Evolutionary conservation across 2,329 filamentous ascomycete genomes (phyloP).

Genomic region (Verticillium klebahnii): DNA sequence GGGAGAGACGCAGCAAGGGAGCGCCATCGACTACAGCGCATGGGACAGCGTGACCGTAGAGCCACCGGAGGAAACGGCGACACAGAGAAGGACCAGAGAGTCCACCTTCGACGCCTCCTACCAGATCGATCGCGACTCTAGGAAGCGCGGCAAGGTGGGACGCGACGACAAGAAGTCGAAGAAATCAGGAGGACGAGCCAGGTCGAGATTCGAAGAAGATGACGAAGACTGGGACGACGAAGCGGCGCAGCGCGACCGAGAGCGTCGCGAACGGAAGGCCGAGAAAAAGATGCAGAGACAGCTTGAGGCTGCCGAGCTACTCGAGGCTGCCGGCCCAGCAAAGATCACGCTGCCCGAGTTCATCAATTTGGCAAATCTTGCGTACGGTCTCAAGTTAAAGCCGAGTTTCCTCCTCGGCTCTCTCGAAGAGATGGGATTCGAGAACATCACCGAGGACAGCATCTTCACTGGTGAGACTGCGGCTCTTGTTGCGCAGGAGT

Average conservation of each 20-base stretch:
- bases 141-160: slow-evolving; percentile 6
- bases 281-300: slow-evolving; percentile 36
- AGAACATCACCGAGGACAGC: slow-evolving; percentile 75
- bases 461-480: slow-evolving; percentile 89
- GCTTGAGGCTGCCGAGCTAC: slow-evolving; percentile 31
- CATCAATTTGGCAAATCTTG: slow-evolving; percentile 82
- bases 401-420: slow-evolving; percentile 67
- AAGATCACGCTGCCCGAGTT: slow-evolving; percentile 79
- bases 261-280: slow-evolving; percentile 34
- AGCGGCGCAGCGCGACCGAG: slow-evolving; percentile 27
- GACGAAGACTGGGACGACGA: slow-evolving; percentile 36
- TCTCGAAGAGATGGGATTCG: slow-evolving; percentile 83
- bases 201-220: slow-evolving; percentile 12
- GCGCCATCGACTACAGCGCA: not conserved
- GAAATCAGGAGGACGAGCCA: slow-evolving; percentile 5
- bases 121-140: slow-evolving; percentile 10
- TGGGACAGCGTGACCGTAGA: not conserved
- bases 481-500: slow-evolving; percentile 85
- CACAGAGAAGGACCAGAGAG: not conserved
- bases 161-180: not conserved
- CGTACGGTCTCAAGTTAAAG: slow-evolving; percentile 67
- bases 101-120: slow-evolving; percentile 8
- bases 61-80: not conserved
- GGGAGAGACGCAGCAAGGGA: not conserved
- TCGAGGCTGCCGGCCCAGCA: slow-evolving; percentile 35